Evolutionary conservation across 169 alveolate genomes (phyloP), one percentile per base, ranked within the genome.

Genomic region (Ichthyophthirius multifiliis): DNA sequence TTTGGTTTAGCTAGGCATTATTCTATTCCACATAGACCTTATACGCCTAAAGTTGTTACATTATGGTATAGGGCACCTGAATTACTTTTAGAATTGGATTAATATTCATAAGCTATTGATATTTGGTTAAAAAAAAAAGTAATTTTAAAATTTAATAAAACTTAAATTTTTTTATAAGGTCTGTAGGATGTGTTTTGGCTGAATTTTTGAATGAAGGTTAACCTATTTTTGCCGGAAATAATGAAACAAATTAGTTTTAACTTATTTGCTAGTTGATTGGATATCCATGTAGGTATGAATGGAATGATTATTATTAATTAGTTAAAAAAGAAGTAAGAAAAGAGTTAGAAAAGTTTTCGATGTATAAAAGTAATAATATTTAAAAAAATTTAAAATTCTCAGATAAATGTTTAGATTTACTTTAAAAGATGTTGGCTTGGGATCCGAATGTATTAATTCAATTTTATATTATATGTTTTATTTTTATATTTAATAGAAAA

Each of bases 51-150:
- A 83, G 99, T 98, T 10, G 95, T 98, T 15, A 97, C 99, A 9
- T 85, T 97, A 45, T 97, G 99, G 99, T 97, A 97, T 82, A 83
- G 99, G 55, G 98, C 99, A 10, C 99, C 99, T 12, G 99, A 55
- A 27, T 55, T 55, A 27, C 5, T 55, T 27, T 55, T 55, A 55
- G 71, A 55, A 23, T 27, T 55, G 71, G 71, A 55, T 27, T 55
- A 55, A 23, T 55, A 55, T 23, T 27, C 71, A 15, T 27, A 34
- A 10, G 3, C 71, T 18, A 55, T 55, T 15, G 71, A 55, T 27
- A 55, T 55, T 27, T 55, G 71, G 71, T 55, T 27, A 0, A 55
- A 4, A 18, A 45, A 20, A 9, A 45, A 18, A 1, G 32, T 5
- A 0, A 1, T 46, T n/a, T n/a, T n/a, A n/a, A 46, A 46, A 46